Conservation (phyloP, 768 basidiomycete genomes). For the Tylopilus intermedius region DNA sequence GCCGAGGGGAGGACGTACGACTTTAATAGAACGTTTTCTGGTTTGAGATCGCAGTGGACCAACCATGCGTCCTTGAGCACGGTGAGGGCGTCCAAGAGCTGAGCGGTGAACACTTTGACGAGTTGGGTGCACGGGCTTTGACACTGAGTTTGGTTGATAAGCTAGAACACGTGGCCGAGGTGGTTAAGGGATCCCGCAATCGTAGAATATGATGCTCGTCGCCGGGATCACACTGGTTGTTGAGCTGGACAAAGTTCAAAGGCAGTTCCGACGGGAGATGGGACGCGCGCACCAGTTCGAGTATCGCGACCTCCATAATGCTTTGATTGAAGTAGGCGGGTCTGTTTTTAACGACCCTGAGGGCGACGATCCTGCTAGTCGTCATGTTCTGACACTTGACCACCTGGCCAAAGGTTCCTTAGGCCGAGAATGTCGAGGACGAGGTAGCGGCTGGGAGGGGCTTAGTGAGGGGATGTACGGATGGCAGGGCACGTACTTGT, state of each 20-base stretch:
- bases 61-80: constrained; percentile 92
- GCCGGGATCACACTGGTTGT: constrained; percentile 86
- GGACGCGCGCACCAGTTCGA: constrained; percentile 74
- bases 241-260: constrained; percentile 53
- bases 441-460: constrained; percentile 61
- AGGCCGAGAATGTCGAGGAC: constrained; percentile 95
- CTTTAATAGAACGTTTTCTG: constrained; percentile 96
- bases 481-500: constrained; percentile 62
- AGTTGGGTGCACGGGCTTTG: constrained; percentile 87
- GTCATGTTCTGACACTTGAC: constrained; percentile 99
- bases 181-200: constrained; percentile 93
- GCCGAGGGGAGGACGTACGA: constrained; percentile 56
- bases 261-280: not conserved
- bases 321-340: constrained; percentile 99
- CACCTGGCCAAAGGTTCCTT: constrained; percentile 98
- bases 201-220: constrained; percentile 97
- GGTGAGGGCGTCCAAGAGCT: constrained; percentile 86
- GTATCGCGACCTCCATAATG: constrained; percentile 99
- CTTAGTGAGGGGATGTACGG: constrained; percentile 4
- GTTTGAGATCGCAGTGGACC: constrained; percentile 98
- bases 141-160: constrained; percentile 99
- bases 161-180: constrained; percentile 95
- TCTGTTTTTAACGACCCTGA: constrained; percentile 99
- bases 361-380: constrained; percentile 96
- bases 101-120: constrained; percentile 97